These are phyloP conservation scores for Aphanomyces astaci DNA, from an alignment of 352 stramenopile species.

Conservation along the genomic window DNA sequence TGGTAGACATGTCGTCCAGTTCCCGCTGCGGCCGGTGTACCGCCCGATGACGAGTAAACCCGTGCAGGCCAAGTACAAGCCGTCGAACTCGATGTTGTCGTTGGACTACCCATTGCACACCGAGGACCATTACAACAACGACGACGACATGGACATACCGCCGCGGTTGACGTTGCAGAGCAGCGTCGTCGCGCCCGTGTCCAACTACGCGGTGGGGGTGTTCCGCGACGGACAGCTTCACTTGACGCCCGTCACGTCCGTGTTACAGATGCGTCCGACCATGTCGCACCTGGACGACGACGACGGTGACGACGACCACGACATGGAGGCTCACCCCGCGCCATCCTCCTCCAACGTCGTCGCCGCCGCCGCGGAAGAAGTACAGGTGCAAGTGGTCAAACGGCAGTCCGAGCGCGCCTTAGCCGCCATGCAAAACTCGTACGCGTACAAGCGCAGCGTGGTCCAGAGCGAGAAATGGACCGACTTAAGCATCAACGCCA, in stretches of 20 bases:
- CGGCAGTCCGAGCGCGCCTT: slow-evolving; percentile 74
- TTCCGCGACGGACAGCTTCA: slow-evolving; percentile 77
- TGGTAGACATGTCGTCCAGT: slow-evolving; percentile 66
- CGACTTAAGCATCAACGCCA: slow-evolving; percentile 45
- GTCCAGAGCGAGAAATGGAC: slow-evolving; percentile 73
- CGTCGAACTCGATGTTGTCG: slow-evolving; percentile 63
- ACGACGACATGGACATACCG: slow-evolving; percentile 74
- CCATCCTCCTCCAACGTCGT: slow-evolving; percentile 39
- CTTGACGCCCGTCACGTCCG: slow-evolving; percentile 50
- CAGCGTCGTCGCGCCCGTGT: slow-evolving; percentile 48
- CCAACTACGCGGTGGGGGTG: slow-evolving; percentile 70
- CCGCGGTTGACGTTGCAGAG: slow-evolving; percentile 61
- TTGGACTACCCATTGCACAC: slow-evolving; percentile 66
- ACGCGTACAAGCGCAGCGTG: slow-evolving; percentile 74
- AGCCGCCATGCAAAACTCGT: slow-evolving; percentile 74
- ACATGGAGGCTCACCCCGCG: slow-evolving; percentile 30
- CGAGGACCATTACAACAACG: slow-evolving; percentile 66
- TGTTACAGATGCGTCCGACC: slow-evolving; percentile 80
- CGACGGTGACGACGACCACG: slow-evolving; percentile 43
- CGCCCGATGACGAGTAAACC: slow-evolving; percentile 58
- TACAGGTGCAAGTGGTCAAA: slow-evolving; percentile 85
- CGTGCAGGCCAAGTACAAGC: slow-evolving; percentile 56
- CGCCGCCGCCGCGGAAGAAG: slow-evolving; percentile 55
- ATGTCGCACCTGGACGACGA: slow-evolving; percentile 71
- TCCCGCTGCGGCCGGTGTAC: slow-evolving; percentile 69